Evolutionary conservation across 257 asterid species (phyloP).

Genomic region (Plantago elongata): DNA sequence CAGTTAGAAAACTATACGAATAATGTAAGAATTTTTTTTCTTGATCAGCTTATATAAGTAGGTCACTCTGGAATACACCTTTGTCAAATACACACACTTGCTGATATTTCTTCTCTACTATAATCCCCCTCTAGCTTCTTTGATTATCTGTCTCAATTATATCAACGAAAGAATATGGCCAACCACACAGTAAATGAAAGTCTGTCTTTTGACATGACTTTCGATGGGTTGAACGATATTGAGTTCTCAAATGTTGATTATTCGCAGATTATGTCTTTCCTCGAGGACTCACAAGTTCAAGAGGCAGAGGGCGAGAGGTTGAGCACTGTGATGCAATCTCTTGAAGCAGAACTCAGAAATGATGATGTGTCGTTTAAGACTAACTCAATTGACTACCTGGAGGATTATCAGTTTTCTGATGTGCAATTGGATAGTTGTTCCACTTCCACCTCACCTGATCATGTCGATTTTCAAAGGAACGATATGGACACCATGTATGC

Average conservation of each 20-base stretch:
- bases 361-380: not conserved
- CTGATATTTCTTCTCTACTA: not conserved
- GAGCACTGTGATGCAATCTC: conserved; percentile 24
- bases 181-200: not conserved
- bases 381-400: not conserved
- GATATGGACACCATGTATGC: not conserved
- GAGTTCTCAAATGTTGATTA: conserved; percentile 24
- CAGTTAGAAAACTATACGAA: too few species aligned
- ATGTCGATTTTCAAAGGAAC: conserved; percentile 10
- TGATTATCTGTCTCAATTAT: not conserved
- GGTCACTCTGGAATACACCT: not conserved
- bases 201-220: not conserved
- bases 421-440: conserved; percentile 18
- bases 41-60: conserved; percentile 2
- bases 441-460: conserved; percentile 15
- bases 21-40: too few species aligned
- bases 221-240: conserved; percentile 16
- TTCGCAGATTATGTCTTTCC: conserved; percentile 24
- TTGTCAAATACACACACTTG: not conserved
- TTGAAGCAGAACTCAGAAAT: conserved; percentile 22
- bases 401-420: conserved; percentile 6
- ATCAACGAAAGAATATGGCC: conserved; percentile 6
- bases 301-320: conserved; percentile 20
- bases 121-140: too few species aligned
- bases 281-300: conserved; percentile 20